Conservation (phyloP, 306 rosid genomes). For the Ochetophila trinervis region DNA sequence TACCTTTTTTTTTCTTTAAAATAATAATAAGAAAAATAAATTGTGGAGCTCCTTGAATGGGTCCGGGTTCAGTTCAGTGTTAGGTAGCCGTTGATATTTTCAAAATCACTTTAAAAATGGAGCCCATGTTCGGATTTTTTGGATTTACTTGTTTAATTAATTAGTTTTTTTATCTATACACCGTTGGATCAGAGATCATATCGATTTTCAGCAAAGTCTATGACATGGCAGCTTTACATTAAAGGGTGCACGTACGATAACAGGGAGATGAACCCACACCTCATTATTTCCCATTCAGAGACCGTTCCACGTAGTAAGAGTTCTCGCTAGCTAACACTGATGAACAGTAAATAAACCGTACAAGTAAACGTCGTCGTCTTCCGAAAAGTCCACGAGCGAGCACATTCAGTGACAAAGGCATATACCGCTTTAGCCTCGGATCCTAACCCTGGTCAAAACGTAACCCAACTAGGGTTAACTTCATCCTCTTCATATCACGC, state of each 20-base stretch:
- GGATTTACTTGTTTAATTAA: not conserved
- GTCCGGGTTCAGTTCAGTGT: not conserved
- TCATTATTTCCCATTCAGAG: no score
- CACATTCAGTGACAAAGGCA: conserved; percentile 18
- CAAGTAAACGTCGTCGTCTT: conserved; percentile 38
- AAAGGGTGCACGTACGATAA: no score
- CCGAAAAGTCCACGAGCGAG: conserved; percentile 3
- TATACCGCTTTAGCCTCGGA: conserved; percentile 33
- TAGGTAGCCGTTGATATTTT: not conserved
- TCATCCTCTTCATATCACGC: not conserved
- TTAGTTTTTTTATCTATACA: not conserved
- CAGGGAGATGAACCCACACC: no score
- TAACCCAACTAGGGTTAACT: conserved; percentile 45
- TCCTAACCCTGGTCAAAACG: conserved; percentile 44
- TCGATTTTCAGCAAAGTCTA: no score
- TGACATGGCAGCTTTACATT: no score
- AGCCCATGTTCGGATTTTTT: not conserved
- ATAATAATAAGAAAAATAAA: not conserved
- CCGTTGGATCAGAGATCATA: no score
- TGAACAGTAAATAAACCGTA: not conserved
- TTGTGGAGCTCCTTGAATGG: not conserved
- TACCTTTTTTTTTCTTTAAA: not conserved
- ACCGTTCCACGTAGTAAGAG: no score
- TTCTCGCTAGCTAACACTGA: not conserved
- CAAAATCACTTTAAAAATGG: not conserved